Percentiles rank a stretch among this genome's conserved stretches.
Evolutionary conservation across 306 rosid species (phyloP).

Genomic region (Cajanus cajan): DNA sequence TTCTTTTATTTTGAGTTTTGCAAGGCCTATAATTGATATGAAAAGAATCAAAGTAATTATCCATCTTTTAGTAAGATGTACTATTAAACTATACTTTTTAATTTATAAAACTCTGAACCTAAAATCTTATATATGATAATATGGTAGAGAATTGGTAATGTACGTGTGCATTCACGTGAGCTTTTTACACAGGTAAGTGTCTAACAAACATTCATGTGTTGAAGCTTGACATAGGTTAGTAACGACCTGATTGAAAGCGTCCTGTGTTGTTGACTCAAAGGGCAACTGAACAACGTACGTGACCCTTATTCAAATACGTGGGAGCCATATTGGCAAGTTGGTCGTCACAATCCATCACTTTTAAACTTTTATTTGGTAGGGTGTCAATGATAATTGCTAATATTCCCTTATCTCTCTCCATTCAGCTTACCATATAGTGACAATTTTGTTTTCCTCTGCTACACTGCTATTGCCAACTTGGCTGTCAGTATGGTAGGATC

Average conservation of each 20-base stretch:
- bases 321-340: conserved; percentile 34
- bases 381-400: neutral
- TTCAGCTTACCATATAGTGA: neutral
- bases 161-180: conserved; percentile 47
- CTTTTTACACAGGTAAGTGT: conserved; percentile 35
- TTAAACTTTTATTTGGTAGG: neutral
- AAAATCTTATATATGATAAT: no score
- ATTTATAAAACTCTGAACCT: no score
- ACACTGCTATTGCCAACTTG: neutral
- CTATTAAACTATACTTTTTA: no score
- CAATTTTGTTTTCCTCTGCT: neutral
- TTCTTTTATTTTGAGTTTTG: no score
- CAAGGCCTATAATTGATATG: no score
- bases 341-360: neutral
- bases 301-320: conserved; percentile 7
- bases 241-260: neutral
- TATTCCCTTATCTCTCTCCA: neutral
- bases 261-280: conserved; percentile 8
- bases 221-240: neutral
- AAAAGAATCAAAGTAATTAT: no score
- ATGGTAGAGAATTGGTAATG: neutral
- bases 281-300: neutral
- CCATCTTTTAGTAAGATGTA: no score
- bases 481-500: no score
- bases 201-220: conserved; percentile 41